Evolutionary conservation across 2,329 filamentous ascomycete species (phyloP), one percentile per base, ranked within the genome.

Genomic region (Remersonia thermophila): DNA sequence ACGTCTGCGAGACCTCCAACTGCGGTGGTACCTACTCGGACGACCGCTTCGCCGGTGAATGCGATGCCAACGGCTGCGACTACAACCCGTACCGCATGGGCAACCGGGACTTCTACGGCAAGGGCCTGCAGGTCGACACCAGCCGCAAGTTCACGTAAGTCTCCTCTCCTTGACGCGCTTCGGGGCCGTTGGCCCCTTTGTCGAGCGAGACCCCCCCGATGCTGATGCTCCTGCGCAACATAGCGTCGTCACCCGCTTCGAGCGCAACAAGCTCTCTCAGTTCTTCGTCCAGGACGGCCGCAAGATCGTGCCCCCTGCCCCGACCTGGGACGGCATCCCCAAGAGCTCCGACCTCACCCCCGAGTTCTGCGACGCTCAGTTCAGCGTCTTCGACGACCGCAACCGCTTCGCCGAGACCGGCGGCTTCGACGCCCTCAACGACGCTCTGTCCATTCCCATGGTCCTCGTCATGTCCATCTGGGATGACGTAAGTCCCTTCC

Each of bases 381-480:
- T 76, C 63, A 55, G 53, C 25, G 61, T 58, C 28, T 78, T 78
- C 45, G 63, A 58, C 27, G 73, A 76, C 51, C 47, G 47, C 35
- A 58, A 59, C 32, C 54, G 60, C 37, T 81, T 76, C 58, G 52
- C 58, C 29, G 51, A 60, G 14, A 60, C 70, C 30, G 77, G 76
- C 34, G 77, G 76, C 15, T 54, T 77, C 43, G 51, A 60, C 5
- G 57, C 56, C 29, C 73, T 81, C 66, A 64, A 66, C 43, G 52
- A 59, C 1, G 74, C 71, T 16, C 57, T 80, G 28, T 52, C 55
- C 5, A 48, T 63, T 23, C 74, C 73, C 26, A 76, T 80, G 71
- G 75, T 78, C 27, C 64, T 81, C 11, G 74, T 78, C 46, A 66
- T 81, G 63, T 67, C 63, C 16, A 58, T 77, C 40, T 72, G 67